A percentile compares a stretch with the other conserved stretches of the same genome.
phyloP scores from a whole-genome alignment of 768 basidiomycete species.

The Leccinum barrowsii region DNA sequence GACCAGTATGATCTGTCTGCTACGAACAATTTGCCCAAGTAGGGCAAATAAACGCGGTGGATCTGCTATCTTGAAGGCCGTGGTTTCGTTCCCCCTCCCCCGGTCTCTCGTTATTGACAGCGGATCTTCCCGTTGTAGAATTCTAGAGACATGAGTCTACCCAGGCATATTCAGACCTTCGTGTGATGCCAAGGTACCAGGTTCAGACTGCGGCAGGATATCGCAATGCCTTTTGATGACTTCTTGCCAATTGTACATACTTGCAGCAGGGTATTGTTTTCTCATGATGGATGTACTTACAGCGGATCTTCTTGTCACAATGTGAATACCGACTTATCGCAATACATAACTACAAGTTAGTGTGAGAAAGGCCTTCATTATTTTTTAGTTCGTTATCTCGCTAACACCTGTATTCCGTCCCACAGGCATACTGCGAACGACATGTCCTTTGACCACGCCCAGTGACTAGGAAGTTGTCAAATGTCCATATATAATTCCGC shows the following conservation, averaged over 20 bases:
- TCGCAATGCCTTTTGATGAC: not conserved
- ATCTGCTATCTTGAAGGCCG: not conserved
- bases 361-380: not conserved
- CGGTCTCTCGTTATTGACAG: not conserved
- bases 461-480: not conserved
- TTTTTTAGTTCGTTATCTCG: not conserved
- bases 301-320: not conserved
- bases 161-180: not conserved
- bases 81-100: not conserved
- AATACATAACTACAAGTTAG: not conserved
- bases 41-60: not conserved
- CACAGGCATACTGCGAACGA: not conserved
- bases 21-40: not conserved
- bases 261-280: not conserved
- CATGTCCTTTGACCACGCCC: not conserved
- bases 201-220: not conserved
- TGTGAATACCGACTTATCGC: not conserved
- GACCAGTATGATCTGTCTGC: slow-evolving; percentile 8
- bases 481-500: not conserved
- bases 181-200: not conserved
- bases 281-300: not conserved
- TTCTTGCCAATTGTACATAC: not conserved
- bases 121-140: not conserved
- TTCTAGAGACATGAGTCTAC: not conserved
- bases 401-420: not conserved